These are phyloP conservation scores for Phyllosticta citriasiana DNA, from an alignment of 2,329 filamentous ascomycete genomes.

Conservation along the genomic window DNA sequence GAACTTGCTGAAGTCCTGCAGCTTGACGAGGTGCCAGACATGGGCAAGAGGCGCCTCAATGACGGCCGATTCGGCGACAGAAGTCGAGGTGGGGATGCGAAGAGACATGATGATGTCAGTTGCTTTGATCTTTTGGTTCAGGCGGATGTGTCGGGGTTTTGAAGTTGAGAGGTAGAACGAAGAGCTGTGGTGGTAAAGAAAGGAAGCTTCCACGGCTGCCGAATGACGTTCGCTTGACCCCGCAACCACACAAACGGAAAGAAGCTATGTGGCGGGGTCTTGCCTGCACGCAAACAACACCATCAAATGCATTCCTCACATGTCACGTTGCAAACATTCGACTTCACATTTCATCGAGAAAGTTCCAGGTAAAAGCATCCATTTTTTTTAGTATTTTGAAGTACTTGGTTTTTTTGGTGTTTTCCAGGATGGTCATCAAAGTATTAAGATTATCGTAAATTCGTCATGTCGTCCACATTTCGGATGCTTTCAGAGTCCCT, in stretches of 20 bases:
- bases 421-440: background rate
- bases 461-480: background rate
- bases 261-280: background rate
- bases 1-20: constrained; percentile 58
- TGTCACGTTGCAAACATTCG: background rate
- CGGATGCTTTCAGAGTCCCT: background rate
- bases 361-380: background rate
- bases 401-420: background rate
- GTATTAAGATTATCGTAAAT: background rate
- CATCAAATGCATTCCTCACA: background rate
- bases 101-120: constrained; percentile 6
- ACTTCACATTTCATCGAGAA: background rate
- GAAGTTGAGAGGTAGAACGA: background rate
- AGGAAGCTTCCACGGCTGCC: background rate
- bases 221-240: constrained; percentile 7
- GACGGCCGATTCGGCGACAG: constrained; percentile 56
- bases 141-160: background rate
- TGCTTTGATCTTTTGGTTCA: background rate
- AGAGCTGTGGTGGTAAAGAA: background rate
- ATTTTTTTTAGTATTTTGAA: constrained; percentile 6
- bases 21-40: constrained; percentile 68
- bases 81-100: constrained; percentile 55
- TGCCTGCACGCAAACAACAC: background rate
- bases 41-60: constrained; percentile 56
- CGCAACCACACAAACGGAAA: constrained; percentile 5